Evolutionary conservation across 1,139 yeast genomes (phyloP).

Genomic region (Kodamaea sp.): DNA sequence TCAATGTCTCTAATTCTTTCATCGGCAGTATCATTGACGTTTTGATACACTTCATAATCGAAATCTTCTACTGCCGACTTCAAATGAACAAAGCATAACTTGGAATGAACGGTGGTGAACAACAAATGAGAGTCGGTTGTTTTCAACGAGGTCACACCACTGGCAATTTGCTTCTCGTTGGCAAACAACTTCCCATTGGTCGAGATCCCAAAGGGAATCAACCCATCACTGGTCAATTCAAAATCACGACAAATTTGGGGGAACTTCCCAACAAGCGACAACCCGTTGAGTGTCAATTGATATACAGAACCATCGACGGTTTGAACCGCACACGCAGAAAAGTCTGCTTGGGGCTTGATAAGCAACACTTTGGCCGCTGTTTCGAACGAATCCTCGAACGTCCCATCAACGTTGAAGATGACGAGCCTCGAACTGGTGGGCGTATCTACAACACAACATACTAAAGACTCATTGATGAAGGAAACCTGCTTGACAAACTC

Average conservation of each 20-base stretch:
- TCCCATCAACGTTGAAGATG: constrained; percentile 41
- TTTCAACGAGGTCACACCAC: constrained; percentile 79
- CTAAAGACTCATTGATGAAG: constrained; percentile 46
- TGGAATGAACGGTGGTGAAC: constrained; percentile 86
- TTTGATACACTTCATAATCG: constrained; percentile 15
- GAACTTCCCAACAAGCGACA: constrained; percentile 39
- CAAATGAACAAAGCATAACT: constrained; percentile 78
- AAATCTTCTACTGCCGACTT: constrained; percentile 29
- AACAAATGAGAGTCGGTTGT: constrained; percentile 70
- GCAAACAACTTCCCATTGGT: constrained; percentile 71
- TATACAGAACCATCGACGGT: constrained; percentile 61
- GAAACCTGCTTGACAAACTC: constrained; percentile 64
- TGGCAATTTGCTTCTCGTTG: constrained; percentile 57
- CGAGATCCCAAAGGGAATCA: constrained; percentile 67
- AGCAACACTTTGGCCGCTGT: constrained; percentile 51
- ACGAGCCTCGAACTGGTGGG: constrained; percentile 46
- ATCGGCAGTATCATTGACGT: constrained; percentile 35
- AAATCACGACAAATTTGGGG: constrained; percentile 71
- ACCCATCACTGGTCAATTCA: constrained; percentile 39
- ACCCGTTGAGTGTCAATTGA: constrained; percentile 23
- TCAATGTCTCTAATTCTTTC: constrained; percentile 89
- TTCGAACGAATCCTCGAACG: constrained; percentile 38
- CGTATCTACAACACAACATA: constrained; percentile 59
- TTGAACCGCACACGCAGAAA: constrained; percentile 51
- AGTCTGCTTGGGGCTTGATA: constrained; percentile 54